Base-by-base conservation (phyloP, 768 basidiomycete species). In the Termitomyces sp. region DNA sequence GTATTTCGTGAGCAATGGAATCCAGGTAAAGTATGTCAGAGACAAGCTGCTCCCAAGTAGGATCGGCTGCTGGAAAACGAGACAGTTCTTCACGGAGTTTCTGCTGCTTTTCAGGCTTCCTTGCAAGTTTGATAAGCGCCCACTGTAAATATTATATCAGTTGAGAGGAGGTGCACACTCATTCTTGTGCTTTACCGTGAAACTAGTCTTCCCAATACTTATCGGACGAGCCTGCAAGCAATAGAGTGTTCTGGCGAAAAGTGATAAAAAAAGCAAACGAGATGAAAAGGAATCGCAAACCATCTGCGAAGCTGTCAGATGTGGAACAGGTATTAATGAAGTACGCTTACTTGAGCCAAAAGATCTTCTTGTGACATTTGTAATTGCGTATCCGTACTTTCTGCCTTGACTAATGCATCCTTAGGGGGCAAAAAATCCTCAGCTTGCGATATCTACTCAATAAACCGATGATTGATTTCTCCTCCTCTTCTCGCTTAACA, bases 91-190 rank as follows among this genome's bases (percentile, higher is more conserved):
- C 69, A 46, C 83, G 78, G 12, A 86, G 69, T 49, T 74, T 79
- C 9, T 68, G 62, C 66, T 86, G 85, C 14, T 75, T 71, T 28
- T 78, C 74, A 0, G 70, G 75, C 48, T 80, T 68, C 38, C 69
- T 73, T 7, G 74, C 73, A 1, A 86, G 77, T 64, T 86, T 84
- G 35, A 86, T 80, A 0, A 87, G 70, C 3, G 83, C 80, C 83
- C 84, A 86, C 80, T 81, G 26, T 7, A 0, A 47, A 32, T 18
- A 18, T 8, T 43, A 23, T 23, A 14, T 41, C 30, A 40, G 35
- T 18, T 7, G n/a, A 12, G 48, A 55, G 5, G 18, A 20, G 16
- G 3, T 32, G 23, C 16, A 1, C 1, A 7, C 9, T 30, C 4
- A 55, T 32, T n/a, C 10, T 38, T 16, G 3, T 7, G 9, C 7